Conservation (phyloP, 352 stramenopile species). For the Pythium apleroticum region DNA sequence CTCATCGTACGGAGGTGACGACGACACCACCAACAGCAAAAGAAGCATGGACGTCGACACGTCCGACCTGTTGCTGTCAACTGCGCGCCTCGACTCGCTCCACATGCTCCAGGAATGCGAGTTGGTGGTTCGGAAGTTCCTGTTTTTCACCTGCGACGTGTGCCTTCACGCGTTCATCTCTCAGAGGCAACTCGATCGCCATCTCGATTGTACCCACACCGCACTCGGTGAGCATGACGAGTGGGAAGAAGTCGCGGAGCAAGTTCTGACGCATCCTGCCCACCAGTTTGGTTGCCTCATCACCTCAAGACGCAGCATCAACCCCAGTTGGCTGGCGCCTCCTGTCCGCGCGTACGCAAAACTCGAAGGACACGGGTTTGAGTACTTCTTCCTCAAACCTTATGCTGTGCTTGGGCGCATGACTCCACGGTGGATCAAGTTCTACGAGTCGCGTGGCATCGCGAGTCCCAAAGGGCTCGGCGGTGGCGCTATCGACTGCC, state of each 20-base stretch:
- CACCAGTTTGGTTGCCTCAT: slow-evolving; percentile 40
- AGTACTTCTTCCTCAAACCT: slow-evolving; percentile 72
- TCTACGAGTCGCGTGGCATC: slow-evolving; percentile 64
- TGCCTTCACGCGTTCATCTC: slow-evolving; percentile 54
- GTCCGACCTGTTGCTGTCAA: slow-evolving; percentile 11
- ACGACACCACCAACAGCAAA: background rate
- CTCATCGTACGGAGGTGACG: slow-evolving; percentile 4
- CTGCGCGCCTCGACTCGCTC: slow-evolving; percentile 25
- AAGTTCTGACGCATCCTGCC: slow-evolving; percentile 34
- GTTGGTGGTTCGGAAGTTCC: slow-evolving; percentile 48
- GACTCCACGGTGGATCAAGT: slow-evolving; percentile 40
- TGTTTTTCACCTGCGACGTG: slow-evolving; percentile 49
- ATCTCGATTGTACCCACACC: slow-evolving; percentile 24
- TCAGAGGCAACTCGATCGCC: slow-evolving; percentile 50
- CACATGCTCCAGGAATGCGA: slow-evolving; percentile 59
- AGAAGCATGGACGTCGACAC: slow-evolving; percentile 7
- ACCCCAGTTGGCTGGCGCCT: slow-evolving; percentile 17
- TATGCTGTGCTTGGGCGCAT: slow-evolving; percentile 69
- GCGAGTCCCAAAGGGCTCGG: slow-evolving; percentile 44
- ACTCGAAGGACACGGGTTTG: slow-evolving; percentile 56
- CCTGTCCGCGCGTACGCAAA: slow-evolving; percentile 70
- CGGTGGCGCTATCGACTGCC: slow-evolving; percentile 60
- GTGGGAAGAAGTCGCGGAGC: slow-evolving; percentile 13
- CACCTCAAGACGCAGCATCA: slow-evolving; percentile 20
- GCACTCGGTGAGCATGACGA: background rate